Percentiles rank a stretch among this genome's conserved stretches.
Conservation (phyloP, 169 alveolate genomes). For the Pseudocohnilembus persalinus region DNA sequence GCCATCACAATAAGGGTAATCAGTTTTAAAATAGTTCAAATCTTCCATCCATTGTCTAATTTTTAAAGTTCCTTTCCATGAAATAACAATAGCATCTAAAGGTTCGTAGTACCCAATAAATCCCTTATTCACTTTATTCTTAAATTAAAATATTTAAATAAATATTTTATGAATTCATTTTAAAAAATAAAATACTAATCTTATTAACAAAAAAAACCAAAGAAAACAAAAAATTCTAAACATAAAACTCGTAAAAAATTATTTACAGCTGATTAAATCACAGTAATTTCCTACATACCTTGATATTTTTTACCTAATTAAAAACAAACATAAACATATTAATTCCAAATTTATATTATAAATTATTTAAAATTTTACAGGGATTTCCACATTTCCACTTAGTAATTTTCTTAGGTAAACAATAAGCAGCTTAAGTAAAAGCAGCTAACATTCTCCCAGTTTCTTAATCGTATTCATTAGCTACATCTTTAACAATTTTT, state of each 20-base stretch:
- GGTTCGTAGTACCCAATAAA: background rate
- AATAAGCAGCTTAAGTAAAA: background rate
- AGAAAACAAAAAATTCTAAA: background rate
- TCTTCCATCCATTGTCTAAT: background rate
- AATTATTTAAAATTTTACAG: too few relatives aligned
- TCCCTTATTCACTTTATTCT: background rate
- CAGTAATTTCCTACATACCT: background rate
- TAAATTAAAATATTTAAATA: too few relatives aligned
- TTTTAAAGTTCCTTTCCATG: background rate
- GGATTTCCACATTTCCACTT: background rate
- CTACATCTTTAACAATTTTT: background rate
- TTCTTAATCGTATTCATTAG: background rate
- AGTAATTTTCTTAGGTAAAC: background rate
- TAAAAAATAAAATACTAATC: too few relatives aligned
- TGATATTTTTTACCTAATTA: background rate
- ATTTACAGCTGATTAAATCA: background rate
- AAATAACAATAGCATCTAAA: background rate
- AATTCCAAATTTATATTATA: too few relatives aligned
- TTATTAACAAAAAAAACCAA: too few relatives aligned
- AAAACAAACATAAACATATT: too few relatives aligned
- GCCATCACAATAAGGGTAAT: background rate
- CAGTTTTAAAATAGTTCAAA: background rate
- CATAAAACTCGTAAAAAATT: background rate
- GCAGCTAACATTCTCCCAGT: background rate
- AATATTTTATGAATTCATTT: too few relatives aligned